These are phyloP conservation scores for Glycine latifolia DNA, from an alignment of 306 rosid genomes.

Conservation along the genomic window DNA sequence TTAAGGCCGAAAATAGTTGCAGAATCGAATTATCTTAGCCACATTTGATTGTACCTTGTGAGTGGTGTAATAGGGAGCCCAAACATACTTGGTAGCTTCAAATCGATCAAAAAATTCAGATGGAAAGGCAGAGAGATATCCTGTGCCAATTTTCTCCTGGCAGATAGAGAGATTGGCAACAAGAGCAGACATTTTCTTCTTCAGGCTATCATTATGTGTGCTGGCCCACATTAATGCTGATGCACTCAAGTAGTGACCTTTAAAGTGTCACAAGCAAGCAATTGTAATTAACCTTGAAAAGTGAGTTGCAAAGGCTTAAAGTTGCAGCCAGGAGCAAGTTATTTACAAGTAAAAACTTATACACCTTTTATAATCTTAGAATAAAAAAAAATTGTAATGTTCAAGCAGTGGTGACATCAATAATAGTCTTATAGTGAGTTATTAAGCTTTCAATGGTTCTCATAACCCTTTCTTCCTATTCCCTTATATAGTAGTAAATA, in stretches of 20 bases:
- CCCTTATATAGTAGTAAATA: too few relatives aligned
- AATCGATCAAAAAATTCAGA: constrained; percentile 73
- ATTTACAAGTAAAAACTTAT: not conserved
- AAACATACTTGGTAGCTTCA: constrained; percentile 65
- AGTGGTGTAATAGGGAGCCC: too few relatives aligned
- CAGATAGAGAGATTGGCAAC: constrained; percentile 67
- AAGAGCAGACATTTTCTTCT: constrained; percentile 65
- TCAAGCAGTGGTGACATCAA: not conserved
- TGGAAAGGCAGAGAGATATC: constrained; percentile 94
- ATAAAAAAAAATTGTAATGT: not conserved
- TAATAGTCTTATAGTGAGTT: too few relatives aligned
- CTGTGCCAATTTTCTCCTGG: constrained; percentile 76
- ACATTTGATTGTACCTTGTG: too few relatives aligned
- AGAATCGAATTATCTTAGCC: too few relatives aligned
- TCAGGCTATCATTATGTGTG: constrained; percentile 65
- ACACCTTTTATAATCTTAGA: not conserved
- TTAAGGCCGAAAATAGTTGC: too few relatives aligned
- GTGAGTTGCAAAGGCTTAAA: constrained; percentile 33
- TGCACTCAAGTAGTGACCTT: constrained; percentile 96
- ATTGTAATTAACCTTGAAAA: constrained; percentile 28
- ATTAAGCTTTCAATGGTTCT: too few relatives aligned
- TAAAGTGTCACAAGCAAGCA: constrained; percentile 50
- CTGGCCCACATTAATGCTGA: constrained; percentile 92
- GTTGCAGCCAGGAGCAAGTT: constrained; percentile 32
- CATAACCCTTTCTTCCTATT: too few relatives aligned